These are phyloP conservation scores for Herpetomonas samuelpessoai DNA, from an alignment of 208 protist genomes.

Conservation along the genomic window DNA sequence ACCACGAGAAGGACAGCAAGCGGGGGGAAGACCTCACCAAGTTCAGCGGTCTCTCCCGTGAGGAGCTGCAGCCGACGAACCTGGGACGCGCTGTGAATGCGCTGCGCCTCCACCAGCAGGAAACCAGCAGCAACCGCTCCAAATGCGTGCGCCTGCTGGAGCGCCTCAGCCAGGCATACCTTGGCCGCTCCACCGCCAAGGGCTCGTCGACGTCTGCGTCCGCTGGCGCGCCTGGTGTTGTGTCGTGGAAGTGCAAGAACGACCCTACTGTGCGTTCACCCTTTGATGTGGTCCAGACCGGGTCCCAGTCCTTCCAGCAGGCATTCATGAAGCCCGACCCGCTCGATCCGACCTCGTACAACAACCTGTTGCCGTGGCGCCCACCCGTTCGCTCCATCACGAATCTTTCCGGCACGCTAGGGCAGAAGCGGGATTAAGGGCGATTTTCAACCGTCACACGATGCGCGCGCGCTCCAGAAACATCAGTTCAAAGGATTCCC, in stretches of 20 bases:
- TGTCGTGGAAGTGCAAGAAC: conserved; percentile 66
- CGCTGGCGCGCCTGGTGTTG: conserved; percentile 1
- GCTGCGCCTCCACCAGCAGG: conserved; percentile 47
- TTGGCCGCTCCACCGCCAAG: conserved; percentile 7
- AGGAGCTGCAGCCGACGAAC: conserved; percentile 64
- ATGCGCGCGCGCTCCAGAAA: too few relatives aligned
- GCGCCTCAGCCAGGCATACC: conserved; percentile 55
- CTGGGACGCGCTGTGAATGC: conserved; percentile 70
- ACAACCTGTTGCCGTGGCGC: conserved; percentile 58
- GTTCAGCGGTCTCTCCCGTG: conserved; percentile 63
- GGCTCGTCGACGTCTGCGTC: neutral
- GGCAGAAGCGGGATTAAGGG: conserved; percentile 9
- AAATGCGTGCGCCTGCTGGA: conserved; percentile 72
- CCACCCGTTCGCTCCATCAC: conserved; percentile 50
- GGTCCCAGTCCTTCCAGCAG: conserved; percentile 67
- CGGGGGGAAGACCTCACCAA: conserved; percentile 30
- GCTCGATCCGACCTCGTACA: conserved; percentile 77
- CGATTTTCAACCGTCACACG: too few relatives aligned
- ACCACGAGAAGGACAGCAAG: conserved; percentile 17
- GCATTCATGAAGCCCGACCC: conserved; percentile 64
- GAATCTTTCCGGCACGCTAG: conserved; percentile 51
- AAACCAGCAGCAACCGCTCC: conserved; percentile 56
- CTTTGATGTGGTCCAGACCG: conserved; percentile 64
- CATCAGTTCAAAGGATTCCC: too few relatives aligned
- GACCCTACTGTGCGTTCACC: conserved; percentile 63